Conservation (phyloP, 108 stramenopile genomes). For the Skeletonema tropicum region DNA sequence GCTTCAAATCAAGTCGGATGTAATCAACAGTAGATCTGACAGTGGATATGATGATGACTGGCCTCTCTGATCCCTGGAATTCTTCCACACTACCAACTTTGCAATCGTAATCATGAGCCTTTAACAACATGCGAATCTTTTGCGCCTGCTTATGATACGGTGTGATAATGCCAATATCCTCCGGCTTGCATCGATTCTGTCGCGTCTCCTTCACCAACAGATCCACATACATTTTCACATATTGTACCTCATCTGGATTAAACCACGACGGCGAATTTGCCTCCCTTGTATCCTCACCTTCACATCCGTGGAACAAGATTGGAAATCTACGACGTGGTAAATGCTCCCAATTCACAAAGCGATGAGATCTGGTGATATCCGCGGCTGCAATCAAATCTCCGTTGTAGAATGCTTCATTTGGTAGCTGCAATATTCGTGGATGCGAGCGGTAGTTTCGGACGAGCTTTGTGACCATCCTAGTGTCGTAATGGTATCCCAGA, state of each 20-base stretch:
- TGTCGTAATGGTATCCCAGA: constrained; percentile 39
- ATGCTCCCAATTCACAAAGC: constrained; percentile 61
- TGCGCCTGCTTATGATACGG: constrained; percentile 70
- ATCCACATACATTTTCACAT: constrained; percentile 73
- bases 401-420: constrained; percentile 64
- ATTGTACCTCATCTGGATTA: constrained; percentile 76
- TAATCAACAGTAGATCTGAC: constrained; percentile 67
- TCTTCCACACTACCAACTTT: constrained; percentile 89
- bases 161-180: constrained; percentile 75
- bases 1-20: constrained; percentile 49
- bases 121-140: constrained; percentile 60
- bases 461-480: constrained; percentile 55
- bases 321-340: constrained; percentile 58
- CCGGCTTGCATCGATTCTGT: constrained; percentile 39
- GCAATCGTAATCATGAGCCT: constrained; percentile 39
- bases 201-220: constrained; percentile 52
- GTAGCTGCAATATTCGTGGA: constrained; percentile 61
- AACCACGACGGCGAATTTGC: constrained; percentile 86
- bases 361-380: constrained; percentile 47
- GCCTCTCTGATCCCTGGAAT: constrained; percentile 87
- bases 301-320: constrained; percentile 64
- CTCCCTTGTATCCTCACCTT: constrained; percentile 70
- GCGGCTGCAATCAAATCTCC: constrained; percentile 48
- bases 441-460: constrained; percentile 75
- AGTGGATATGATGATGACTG: constrained; percentile 82